Percentiles rank a stretch among this genome's conserved stretches.
phyloP scores from a whole-genome alignment of 2,329 filamentous ascomycete genomes.

The Pseudonectria buxi region DNA sequence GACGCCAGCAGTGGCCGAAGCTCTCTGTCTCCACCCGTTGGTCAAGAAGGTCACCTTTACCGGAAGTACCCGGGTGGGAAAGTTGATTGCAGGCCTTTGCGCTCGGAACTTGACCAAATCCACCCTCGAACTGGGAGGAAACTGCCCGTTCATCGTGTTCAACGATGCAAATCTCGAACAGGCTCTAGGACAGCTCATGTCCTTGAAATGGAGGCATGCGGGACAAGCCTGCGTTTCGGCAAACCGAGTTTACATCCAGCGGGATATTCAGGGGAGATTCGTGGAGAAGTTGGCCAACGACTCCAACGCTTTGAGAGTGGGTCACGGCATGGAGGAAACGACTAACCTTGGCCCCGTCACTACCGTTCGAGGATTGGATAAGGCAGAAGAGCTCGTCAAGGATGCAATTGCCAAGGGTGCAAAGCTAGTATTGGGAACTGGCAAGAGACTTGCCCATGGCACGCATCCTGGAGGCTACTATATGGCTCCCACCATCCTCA shows the following conservation, averaged over 20 bases:
- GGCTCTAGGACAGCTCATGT: slow-evolving; percentile 55
- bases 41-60: slow-evolving; percentile 69
- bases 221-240: slow-evolving; percentile 67
- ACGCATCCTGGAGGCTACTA: slow-evolving; percentile 48
- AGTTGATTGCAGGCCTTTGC: slow-evolving; percentile 53
- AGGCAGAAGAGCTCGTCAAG: slow-evolving; percentile 42
- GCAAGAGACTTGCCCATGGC: slow-evolving; percentile 38
- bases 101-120: slow-evolving; percentile 61
- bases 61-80: slow-evolving; percentile 62
- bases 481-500: slow-evolving; percentile 62
- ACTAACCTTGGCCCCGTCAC: slow-evolving; percentile 31
- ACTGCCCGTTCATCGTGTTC: slow-evolving; percentile 59
- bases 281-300: slow-evolving; percentile 46
- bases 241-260: slow-evolving; percentile 55
- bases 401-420: slow-evolving; percentile 58
- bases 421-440: slow-evolving; percentile 46
- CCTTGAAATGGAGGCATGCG: slow-evolving; percentile 60
- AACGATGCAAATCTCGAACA: slow-evolving; percentile 61
- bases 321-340: slow-evolving; percentile 47
- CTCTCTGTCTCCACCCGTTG: slow-evolving; percentile 37
- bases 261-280: slow-evolving; percentile 55
- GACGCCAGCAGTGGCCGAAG: slow-evolving; percentile 39
- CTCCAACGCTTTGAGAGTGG: slow-evolving; percentile 49
- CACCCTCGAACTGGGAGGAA: slow-evolving; percentile 64
- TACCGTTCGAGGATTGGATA: slow-evolving; percentile 26